These are phyloP conservation scores for Heterobasidion annosum DNA, from an alignment of 1,284 basidiomycete species.

Conservation along the genomic window DNA sequence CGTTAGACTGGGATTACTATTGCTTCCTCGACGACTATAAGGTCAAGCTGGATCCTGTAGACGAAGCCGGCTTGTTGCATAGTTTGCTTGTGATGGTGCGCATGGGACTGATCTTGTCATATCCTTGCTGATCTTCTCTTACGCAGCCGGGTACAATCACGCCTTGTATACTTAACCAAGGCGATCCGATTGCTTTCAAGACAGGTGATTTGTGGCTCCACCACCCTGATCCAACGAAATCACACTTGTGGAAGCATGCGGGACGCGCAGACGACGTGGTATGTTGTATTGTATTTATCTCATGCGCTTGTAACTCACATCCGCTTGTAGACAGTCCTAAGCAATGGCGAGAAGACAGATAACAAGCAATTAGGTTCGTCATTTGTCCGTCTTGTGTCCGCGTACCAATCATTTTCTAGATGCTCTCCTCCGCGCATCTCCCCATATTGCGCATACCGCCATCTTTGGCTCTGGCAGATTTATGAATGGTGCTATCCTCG, in stretches of 20 bases:
- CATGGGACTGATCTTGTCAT: neutral
- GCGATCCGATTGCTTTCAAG: neutral
- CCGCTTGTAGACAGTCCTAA: constrained; percentile 9
- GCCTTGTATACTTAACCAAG: neutral
- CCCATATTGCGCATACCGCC: constrained; percentile 7
- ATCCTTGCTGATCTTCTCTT: neutral
- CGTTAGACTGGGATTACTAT: neutral
- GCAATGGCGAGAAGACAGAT: constrained; percentile 16
- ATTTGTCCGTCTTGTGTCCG: neutral
- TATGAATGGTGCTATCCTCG: constrained; percentile 11
- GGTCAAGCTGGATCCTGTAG: neutral
- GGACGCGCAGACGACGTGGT: constrained; percentile 5
- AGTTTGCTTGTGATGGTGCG: neutral
- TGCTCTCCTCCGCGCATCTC: constrained; percentile 7
- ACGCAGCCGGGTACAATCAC: neutral
- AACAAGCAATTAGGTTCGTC: constrained; percentile 14
- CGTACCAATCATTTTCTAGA: constrained; percentile 1
- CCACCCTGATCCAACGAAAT: neutral
- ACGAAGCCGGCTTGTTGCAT: neutral
- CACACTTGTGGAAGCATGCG: constrained; percentile 7
- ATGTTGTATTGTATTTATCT: neutral
- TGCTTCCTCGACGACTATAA: neutral
- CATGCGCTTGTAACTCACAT: neutral
- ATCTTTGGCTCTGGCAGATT: constrained; percentile 11
- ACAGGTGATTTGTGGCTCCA: neutral